These are phyloP conservation scores for Chlorociboria aeruginascens DNA, from an alignment of 495 filamentous ascomycete genomes.

Conservation along the genomic window DNA sequence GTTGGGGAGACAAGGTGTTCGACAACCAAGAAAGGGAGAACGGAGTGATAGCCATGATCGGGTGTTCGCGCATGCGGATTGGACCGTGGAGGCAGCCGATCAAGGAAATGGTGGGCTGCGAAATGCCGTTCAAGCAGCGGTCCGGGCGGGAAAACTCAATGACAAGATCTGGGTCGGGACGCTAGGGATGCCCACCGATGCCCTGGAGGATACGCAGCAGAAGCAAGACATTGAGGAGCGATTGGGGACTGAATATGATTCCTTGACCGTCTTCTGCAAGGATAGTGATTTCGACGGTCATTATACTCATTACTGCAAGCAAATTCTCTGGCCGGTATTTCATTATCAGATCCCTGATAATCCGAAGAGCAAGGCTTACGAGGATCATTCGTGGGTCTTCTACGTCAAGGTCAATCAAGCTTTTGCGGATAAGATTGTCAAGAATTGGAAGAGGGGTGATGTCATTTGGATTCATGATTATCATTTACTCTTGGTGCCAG, in stretches of 20 bases:
- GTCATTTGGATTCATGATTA: slow-evolving; percentile 93
- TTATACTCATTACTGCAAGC: slow-evolving; percentile 88
- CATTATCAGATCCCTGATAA: slow-evolving; percentile 95
- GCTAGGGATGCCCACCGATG: slow-evolving; percentile 83
- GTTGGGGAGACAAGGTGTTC: slow-evolving; percentile 33
- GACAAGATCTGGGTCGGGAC: slow-evolving; percentile 84
- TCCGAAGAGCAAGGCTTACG: slow-evolving; percentile 93
- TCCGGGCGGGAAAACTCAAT: slow-evolving; percentile 46
- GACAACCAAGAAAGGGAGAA: slow-evolving; percentile 29
- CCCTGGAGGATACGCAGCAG: slow-evolving; percentile 51
- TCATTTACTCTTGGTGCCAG: slow-evolving; percentile 82
- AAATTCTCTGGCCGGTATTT: slow-evolving; percentile 83
- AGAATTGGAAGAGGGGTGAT: slow-evolving; percentile 84
- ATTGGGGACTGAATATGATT: slow-evolving; percentile 67
- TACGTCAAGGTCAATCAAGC: slow-evolving; percentile 84
- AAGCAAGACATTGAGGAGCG: slow-evolving; percentile 69
- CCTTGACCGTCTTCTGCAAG: slow-evolving; percentile 67
- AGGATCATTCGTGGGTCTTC: slow-evolving; percentile 91
- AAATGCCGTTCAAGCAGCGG: slow-evolving; percentile 72
- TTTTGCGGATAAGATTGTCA: slow-evolving; percentile 78
- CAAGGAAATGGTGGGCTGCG: slow-evolving; percentile 85
- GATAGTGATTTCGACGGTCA: slow-evolving; percentile 87
- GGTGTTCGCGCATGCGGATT: slow-evolving; percentile 54
- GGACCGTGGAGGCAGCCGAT: slow-evolving; percentile 73
- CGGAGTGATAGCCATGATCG: slow-evolving; percentile 49